phyloP scores from a whole-genome alignment of 495 filamentous ascomycete species.

The Penicilliopsis zonata region DNA sequence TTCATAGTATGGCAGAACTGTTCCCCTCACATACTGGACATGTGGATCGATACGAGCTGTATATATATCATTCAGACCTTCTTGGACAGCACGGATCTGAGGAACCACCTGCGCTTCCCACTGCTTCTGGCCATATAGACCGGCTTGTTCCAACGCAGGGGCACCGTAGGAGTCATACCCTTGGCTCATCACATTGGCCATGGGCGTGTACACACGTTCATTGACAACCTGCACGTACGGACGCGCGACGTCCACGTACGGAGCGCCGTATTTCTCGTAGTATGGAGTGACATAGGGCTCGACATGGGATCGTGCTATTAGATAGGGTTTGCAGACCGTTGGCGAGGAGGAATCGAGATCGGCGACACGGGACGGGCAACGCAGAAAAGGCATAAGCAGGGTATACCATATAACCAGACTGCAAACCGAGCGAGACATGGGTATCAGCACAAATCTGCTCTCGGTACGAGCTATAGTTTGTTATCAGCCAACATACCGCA shows the following conservation, averaged over 20 bases:
- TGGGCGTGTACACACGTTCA: slow-evolving; percentile 52
- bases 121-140: slow-evolving; percentile 51
- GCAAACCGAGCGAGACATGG: too few relatives aligned
- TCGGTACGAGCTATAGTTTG: too few relatives aligned
- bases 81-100: slow-evolving; percentile 50
- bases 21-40: slow-evolving; percentile 44
- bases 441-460: too few relatives aligned
- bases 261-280: slow-evolving; percentile 71
- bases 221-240: slow-evolving; percentile 65
- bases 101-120: slow-evolving; percentile 72
- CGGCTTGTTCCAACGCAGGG: slow-evolving; percentile 55
- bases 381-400: slow-evolving; percentile 64
- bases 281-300: slow-evolving; percentile 75
- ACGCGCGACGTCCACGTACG: slow-evolving; percentile 62
- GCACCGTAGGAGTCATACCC: slow-evolving; percentile 64
- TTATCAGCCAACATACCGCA: too few relatives aligned
- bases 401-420: slow-evolving; percentile 81
- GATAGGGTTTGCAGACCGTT: slow-evolving; percentile 72
- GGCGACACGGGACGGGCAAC: slow-evolving; percentile 61
- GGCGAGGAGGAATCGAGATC: slow-evolving; percentile 60
- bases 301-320: slow-evolving; percentile 54
- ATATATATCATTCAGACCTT: slow-evolving; percentile 52
- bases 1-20: slow-evolving; percentile 59
- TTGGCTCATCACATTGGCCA: slow-evolving; percentile 45
- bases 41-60: slow-evolving; percentile 58